Base-by-base conservation (phyloP, 106 monocot species). In the Iris macrosiphon region DNA sequence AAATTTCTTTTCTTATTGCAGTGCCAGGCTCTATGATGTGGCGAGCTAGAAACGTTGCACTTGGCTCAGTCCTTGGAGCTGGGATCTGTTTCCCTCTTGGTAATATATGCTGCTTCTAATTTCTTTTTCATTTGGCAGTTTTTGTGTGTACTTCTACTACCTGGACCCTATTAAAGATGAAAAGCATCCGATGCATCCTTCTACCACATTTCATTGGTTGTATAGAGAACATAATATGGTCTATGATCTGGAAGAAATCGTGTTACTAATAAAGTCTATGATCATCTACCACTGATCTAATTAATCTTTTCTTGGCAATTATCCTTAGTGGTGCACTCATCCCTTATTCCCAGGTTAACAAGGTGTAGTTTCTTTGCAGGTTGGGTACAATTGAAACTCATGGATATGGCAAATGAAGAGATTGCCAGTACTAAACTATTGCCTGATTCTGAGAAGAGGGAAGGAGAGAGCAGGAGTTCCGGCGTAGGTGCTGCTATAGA, bases 401-500 rank as follows among this genome's bases (percentile, higher is more conserved):
- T 69, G 37, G 74, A 84, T 56, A 80, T 49, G 67, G 74, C 74
- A 42, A 71, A 74, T 54, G 52, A 71, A 55, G 76, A 70, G 27
- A 67, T 53, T 13, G n/a, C n/a, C n/a, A n/a, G n/a, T n/a, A n/a
- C n/a, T n/a, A n/a, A n/a, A n/a, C n/a, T n/a, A n/a, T n/a, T n/a
- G n/a, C 35, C 23, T 27, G 40, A 3, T 15, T 47, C 42, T 21
- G 31, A 68, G 7, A 65, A 62, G 45, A 58, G 23, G 35, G 61
- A 17, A 54, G 67, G 57, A 42, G 53, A 3, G 4, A 66, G 48
- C 32, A 55, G 63, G 16, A 76, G 71, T 44, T 56, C 72, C n/a
- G n/a, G n/a, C 38, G 91, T 91, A 29, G 85, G 85, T 55, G 78
- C 81, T 60, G 85, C 91, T 21, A 91, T 91, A 35, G 82, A 81